A percentile compares a stretch with the other conserved stretches of the same genome.
Conservation (phyloP, 1,284 basidiomycete genomes). For the Caloboletus inedulis region DNA sequence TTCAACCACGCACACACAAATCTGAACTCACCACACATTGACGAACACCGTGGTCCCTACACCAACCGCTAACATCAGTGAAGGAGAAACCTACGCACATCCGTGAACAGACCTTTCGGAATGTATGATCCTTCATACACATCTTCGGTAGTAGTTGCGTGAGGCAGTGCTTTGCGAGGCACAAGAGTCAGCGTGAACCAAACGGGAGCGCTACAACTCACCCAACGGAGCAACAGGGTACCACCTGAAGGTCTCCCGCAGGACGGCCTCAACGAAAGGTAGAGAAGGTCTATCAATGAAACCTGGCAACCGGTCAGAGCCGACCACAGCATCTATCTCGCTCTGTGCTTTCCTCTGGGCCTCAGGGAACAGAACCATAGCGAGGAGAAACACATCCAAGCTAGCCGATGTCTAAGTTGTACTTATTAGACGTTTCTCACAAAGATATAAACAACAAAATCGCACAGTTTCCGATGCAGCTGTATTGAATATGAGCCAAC, state of each 20-base stretch:
- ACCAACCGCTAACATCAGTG: not conserved
- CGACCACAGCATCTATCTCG: constrained; percentile 44
- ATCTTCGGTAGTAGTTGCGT: constrained; percentile 42
- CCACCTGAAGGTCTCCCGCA: constrained; percentile 54
- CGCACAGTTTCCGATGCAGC: constrained; percentile 29
- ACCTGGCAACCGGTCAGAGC: constrained; percentile 38
- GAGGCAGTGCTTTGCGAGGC: constrained; percentile 39
- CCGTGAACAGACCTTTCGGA: constrained; percentile 34
- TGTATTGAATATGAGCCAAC: constrained; percentile 9
- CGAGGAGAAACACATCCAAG: constrained; percentile 45
- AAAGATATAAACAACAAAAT: not conserved
- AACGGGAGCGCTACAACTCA: constrained; percentile 21
- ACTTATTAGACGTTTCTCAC: not conserved
- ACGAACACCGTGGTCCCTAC: constrained; percentile 39
- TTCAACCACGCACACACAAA: not conserved
- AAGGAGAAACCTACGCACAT: not conserved
- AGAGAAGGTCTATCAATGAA: constrained; percentile 40
- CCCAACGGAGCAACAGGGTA: constrained; percentile 47
- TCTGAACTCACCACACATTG: constrained; percentile 43
- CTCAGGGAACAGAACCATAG: constrained; percentile 50
- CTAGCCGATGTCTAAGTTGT: constrained; percentile 42
- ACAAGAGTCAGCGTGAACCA: not conserved
- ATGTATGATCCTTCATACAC: constrained; percentile 42
- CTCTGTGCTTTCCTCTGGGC: constrained; percentile 41
- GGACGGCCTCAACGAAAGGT: constrained; percentile 47